Base-by-base conservation (phyloP, 202 grass and related monocot species). In the Musa balbisiana region DNA sequence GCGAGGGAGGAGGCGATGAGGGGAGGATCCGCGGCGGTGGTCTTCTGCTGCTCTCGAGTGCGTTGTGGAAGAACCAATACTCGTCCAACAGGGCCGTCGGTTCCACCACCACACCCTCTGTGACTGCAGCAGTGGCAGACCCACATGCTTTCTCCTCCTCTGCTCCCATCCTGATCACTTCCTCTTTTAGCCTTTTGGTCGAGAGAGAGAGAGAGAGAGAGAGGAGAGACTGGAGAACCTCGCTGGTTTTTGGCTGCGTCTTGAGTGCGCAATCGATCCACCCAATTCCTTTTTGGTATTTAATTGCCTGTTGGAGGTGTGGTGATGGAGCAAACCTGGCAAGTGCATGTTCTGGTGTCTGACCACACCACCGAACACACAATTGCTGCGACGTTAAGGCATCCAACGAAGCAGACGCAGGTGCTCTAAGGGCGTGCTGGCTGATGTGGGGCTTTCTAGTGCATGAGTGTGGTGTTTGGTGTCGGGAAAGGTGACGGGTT, bases 1-100 rank as follows among this genome's bases (percentile, higher is more conserved):
- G 10, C 4, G 15, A 21, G 10, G 51, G 52, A 51, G n/a, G 3
- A 0, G 0, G 20, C 8, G 54, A 20, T 11, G 11, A 23, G 64
- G 51, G 76, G 53, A 64, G 84, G 6, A n/a, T 26, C 77, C 19
- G 53, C 64, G 8, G 65, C 62, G 27, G 3, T 74, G 54, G 51
- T 11, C 54, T 14, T 16, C 49, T 43, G 2, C 25, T 25, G 70
- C 51, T 22, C 27, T 6, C 72, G 49, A 98, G 72, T 52, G 81
- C 76, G 88, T 93, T 98, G 84, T 83, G 78, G 80, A 91, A 93
- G 88, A 98, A 93, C 94, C 94, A 98, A 73, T 75, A 78, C 55
- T 93, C 91, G 54, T 98, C 94, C 11, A 91, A 80, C 69, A 98
- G 58, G 29, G 91, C 83, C 79, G 92, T 78, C 11, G 90, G 83